Evolutionary conservation across 2,329 filamentous ascomycete genomes (phyloP).

Genomic region (Botryotinia calthae): DNA sequence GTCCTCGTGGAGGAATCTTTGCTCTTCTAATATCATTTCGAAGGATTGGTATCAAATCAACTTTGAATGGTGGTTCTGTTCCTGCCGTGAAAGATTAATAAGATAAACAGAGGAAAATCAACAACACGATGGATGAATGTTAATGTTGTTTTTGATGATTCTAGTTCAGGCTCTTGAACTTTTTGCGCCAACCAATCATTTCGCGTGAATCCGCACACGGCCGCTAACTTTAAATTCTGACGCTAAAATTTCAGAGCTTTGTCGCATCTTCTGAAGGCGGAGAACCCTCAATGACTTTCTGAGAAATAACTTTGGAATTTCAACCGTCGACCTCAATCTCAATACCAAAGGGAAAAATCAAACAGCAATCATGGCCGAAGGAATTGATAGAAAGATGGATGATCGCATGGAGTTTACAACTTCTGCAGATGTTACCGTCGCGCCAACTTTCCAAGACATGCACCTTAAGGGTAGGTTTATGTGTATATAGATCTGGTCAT

Average conservation of each 20-base stretch:
- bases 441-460: constrained; percentile 90
- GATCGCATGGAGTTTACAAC: constrained; percentile 98
- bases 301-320: neutral
- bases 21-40: constrained; percentile 82
- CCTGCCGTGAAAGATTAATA: neutral
- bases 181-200: constrained; percentile 32
- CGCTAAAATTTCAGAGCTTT: constrained; percentile 22
- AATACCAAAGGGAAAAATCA: constrained; percentile 16
- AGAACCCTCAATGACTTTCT: neutral
- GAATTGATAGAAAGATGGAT: constrained; percentile 87
- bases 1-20: constrained; percentile 93
- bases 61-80: neutral
- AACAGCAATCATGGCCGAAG: constrained; percentile 70
- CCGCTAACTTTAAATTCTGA: constrained; percentile 27
- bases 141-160: constrained; percentile 8
- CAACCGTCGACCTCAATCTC: constrained; percentile 1
- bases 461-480: constrained; percentile 70
- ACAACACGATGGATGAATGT: neutral
- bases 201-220: constrained; percentile 12
- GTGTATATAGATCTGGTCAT: neutral
- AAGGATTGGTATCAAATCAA: neutral
- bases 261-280: constrained; percentile 11
- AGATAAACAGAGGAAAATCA: neutral
- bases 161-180: constrained; percentile 8
- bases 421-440: constrained; percentile 94